These are phyloP conservation scores for Rhizophagus sp. DNA, from an alignment of 192 early-diverging fungal species.

Conservation along the genomic window DNA sequence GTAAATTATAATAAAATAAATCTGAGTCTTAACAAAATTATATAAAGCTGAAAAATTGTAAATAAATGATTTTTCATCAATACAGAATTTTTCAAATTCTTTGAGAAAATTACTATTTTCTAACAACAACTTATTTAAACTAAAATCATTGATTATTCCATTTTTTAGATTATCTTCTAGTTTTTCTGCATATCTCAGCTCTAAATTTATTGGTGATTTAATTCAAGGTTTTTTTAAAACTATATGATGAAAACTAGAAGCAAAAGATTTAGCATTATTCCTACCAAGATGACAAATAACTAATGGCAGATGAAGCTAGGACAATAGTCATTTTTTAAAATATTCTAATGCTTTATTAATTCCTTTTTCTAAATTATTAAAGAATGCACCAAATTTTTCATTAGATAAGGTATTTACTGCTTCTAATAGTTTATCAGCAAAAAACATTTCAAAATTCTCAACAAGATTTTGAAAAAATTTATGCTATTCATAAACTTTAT, in stretches of 20 bases:
- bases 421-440: conserved; percentile 1
- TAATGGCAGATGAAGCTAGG: not conserved
- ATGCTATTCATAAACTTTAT: not conserved
- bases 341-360: not conserved
- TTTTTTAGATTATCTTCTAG: not conserved
- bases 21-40: too few species aligned
- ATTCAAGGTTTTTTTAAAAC: not conserved
- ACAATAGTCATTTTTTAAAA: not conserved
- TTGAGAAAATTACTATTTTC: not conserved
- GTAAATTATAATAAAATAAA: too few species aligned
- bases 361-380: conserved; percentile 4
- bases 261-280: not conserved
- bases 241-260: not conserved
- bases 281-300: not conserved
- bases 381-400: not conserved
- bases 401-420: not conserved
- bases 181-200: not conserved
- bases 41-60: too few species aligned
- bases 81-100: conserved; percentile 4
- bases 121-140: not conserved
- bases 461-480: not conserved
- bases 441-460: conserved; percentile 7
- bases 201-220: not conserved
- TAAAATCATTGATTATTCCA: not conserved
- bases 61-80: too few species aligned